A percentile compares a stretch with the other conserved stretches of the same genome.
These are phyloP conservation scores for Physocladia obscura DNA, from an alignment of 192 early-diverging fungal species.

Conservation along the genomic window DNA sequence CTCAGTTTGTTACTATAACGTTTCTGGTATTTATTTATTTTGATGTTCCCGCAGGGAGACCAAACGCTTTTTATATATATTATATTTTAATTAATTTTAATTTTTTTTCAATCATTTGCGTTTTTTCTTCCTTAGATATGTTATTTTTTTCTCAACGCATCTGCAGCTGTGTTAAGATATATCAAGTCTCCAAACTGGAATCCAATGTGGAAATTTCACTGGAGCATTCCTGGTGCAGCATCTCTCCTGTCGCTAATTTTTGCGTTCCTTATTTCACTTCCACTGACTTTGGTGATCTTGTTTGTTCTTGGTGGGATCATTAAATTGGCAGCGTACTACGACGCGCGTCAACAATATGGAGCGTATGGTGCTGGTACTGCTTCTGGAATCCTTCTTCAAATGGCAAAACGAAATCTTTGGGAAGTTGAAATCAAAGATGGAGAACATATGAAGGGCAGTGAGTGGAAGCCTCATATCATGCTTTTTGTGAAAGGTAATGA, in stretches of 20 bases:
- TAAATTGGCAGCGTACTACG: slow-evolving; percentile 21
- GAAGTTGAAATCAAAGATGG: slow-evolving; percentile 7
- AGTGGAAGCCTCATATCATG: slow-evolving; percentile 29
- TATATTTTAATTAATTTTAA: too few species aligned
- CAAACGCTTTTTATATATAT: too few species aligned
- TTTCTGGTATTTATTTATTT: too few species aligned
- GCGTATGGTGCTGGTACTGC: neutral
- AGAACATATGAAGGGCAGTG: neutral
- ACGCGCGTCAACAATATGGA: slow-evolving; percentile 28
- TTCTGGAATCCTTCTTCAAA: slow-evolving; percentile 5
- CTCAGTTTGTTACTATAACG: slow-evolving; percentile 6
- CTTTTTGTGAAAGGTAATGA: slow-evolving; percentile 17
- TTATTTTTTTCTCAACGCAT: slow-evolving; percentile 29
- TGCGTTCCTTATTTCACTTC: slow-evolving; percentile 24
- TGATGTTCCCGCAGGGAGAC: too few species aligned
- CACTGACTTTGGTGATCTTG: neutral
- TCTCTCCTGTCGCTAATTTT: slow-evolving; percentile 19
- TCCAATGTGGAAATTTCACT: slow-evolving; percentile 32
- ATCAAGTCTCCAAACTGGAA: slow-evolving; percentile 30
- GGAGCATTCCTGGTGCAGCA: slow-evolving; percentile 9
- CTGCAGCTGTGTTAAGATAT: slow-evolving; percentile 21
- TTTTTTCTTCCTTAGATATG: too few species aligned
- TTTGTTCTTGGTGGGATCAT: neutral
- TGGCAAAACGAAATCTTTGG: slow-evolving; percentile 31
- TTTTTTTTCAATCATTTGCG: too few species aligned